Conservation (phyloP, 352 stramenopile genomes). For the Globisporangium megalacanthum region DNA sequence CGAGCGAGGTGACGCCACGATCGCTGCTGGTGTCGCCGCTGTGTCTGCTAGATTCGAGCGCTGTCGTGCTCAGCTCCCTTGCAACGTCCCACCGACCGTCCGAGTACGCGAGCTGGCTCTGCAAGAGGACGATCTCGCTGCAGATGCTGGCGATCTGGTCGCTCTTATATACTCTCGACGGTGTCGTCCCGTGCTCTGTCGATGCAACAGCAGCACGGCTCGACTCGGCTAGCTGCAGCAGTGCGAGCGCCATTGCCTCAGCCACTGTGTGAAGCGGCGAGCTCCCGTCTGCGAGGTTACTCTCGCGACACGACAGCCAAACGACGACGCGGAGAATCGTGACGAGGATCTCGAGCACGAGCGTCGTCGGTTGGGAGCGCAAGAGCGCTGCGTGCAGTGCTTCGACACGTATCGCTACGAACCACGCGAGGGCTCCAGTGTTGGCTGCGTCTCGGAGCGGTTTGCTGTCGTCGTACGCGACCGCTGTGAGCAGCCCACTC, state of each 20-base stretch:
- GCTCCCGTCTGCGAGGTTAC: conserved; percentile 19
- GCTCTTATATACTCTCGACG: background rate
- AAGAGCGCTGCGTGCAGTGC: conserved; percentile 11
- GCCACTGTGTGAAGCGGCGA: conserved; percentile 15
- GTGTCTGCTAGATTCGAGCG: conserved; percentile 9
- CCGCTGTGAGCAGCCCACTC: conserved; percentile 9
- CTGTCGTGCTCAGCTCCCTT: conserved; percentile 17
- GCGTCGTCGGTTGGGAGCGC: background rate
- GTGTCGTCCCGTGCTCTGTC: background rate
- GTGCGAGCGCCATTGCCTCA: conserved; percentile 23
- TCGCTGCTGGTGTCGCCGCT: conserved; percentile 8
- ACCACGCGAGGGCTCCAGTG: conserved; percentile 27
- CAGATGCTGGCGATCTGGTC: conserved; percentile 11
- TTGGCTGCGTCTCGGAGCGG: conserved; percentile 29
- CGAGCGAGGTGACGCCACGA: background rate
- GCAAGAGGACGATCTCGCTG: conserved; percentile 26
- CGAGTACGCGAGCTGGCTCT: conserved; percentile 30
- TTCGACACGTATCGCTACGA: conserved; percentile 20
- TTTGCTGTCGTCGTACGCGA: conserved; percentile 34
- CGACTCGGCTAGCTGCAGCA: conserved; percentile 18
- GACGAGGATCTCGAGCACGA: conserved; percentile 28
- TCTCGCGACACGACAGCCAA: conserved; percentile 23
- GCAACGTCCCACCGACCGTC: conserved; percentile 31
- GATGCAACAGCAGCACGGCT: background rate
- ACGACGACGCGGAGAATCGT: conserved; percentile 26